Percentiles rank a stretch among this genome's conserved stretches.
These are phyloP conservation scores for Karstenula rhodostoma DNA, from an alignment of 2,329 filamentous ascomycete genomes.

Conservation along the genomic window DNA sequence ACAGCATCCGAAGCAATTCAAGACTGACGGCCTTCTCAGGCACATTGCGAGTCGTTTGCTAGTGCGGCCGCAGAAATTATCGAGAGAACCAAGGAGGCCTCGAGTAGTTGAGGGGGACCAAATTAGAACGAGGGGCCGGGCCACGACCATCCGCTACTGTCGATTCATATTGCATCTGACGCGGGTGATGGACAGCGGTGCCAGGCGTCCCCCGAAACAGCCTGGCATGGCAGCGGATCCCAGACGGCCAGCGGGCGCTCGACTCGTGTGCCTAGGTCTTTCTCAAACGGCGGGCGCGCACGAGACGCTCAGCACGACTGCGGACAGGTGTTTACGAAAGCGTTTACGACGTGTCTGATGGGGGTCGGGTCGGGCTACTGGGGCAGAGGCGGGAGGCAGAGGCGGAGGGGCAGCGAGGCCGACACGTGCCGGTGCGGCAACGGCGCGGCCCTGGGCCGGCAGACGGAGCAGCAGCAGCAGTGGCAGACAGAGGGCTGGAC, in stretches of 20 bases:
- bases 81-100: constrained; percentile 34
- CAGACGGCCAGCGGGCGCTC: constrained; percentile 14
- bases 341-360: constrained; percentile 7
- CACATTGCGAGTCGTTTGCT: constrained; percentile 26
- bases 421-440: constrained; percentile 20
- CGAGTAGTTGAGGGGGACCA: constrained; percentile 29
- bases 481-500: constrained; percentile 25
- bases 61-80: constrained; percentile 37
- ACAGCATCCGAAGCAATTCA: constrained; percentile 19
- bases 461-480: background rate
- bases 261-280: constrained; percentile 29
- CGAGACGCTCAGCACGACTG: constrained; percentile 1
- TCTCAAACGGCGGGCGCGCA: constrained; percentile 34
- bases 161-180: constrained; percentile 14
- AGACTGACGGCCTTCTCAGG: constrained; percentile 28
- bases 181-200: constrained; percentile 38
- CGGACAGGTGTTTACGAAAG: constrained; percentile 9
- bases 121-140: constrained; percentile 27
- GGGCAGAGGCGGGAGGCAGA: too few relatives aligned
- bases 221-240: constrained; percentile 19
- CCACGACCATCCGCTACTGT: background rate
- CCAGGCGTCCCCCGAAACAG: constrained; percentile 23
- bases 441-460: constrained; percentile 5
- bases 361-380: background rate
- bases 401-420: constrained; percentile 3